Evolutionary conservation across 345 rosid genomes (phyloP).

Genomic region (Clarkia xantiana): DNA sequence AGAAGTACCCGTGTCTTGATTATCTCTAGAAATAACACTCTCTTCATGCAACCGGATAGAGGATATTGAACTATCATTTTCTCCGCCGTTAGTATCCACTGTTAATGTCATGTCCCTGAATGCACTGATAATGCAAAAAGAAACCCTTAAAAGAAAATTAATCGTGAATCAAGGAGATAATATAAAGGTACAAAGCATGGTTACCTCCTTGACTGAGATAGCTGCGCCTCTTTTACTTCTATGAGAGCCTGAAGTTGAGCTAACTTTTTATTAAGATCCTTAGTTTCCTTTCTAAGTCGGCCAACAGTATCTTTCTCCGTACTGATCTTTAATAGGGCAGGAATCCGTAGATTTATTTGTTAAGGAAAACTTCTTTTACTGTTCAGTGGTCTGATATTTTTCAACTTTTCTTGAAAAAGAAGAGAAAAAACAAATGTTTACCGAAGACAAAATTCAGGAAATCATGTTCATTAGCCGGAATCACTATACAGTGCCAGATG

Average conservation of each 20-base stretch:
- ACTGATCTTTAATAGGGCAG: conserved; percentile 51
- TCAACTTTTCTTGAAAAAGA: too few species aligned
- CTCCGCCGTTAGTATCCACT: conserved; percentile 15
- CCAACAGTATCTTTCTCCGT: conserved; percentile 35
- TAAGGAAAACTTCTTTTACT: conserved; percentile 22
- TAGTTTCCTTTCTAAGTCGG: conserved; percentile 41
- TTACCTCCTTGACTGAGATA: conserved; percentile 34
- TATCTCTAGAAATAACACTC: conserved; percentile 12
- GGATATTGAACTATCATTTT: conserved; percentile 13
- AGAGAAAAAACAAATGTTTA: too few species aligned
- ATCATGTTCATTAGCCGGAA: too few species aligned
- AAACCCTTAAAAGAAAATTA: too few species aligned
- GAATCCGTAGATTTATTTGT: conserved; percentile 46
- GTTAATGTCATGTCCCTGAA: conserved; percentile 21
- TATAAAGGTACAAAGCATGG: background rate
- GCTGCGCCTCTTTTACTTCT: conserved; percentile 49
- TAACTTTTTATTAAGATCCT: conserved; percentile 40
- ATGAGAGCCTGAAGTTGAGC: conserved; percentile 51
- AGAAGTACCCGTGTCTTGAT: conserved; percentile 15
- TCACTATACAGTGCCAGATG: too few species aligned
- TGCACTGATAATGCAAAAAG: conserved; percentile 1
- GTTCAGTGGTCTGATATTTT: conserved; percentile 1
- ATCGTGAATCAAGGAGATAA: background rate
- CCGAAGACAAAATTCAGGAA: too few species aligned
- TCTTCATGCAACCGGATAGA: conserved; percentile 25